Base-by-base conservation (phyloP, 768 basidiomycete genomes). In the Sarcodon aspratus region DNA sequence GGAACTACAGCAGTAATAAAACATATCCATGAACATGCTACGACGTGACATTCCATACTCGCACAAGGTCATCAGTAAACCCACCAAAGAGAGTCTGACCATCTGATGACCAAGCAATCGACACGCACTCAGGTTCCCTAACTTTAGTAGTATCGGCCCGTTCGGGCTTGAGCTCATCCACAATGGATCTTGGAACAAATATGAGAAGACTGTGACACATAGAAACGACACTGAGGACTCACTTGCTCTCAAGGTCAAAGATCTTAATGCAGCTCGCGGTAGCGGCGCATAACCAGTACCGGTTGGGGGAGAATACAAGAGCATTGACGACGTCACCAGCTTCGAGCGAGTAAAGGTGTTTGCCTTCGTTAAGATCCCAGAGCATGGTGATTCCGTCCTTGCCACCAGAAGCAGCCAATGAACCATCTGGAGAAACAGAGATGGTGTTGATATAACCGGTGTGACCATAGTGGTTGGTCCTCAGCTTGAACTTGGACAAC, bases 311-410 rank as follows among this genome's bases (percentile, higher is more conserved):
- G 80, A 99, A 99, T 66, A 98, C 96, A 57, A 99, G 87, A 52
- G 96, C 93, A 66, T 99, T 97, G 79, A 99, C 94, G 58, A 93
- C 74, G 66, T 99, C 91, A 52, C 94, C 94, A 44, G 96, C 96
- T 69, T 99, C 96, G 51, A 99, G 85, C 48, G 93, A 97, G 79
- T 99, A 99, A 62, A 99, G 83, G 78, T 98, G 96, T 75, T 97
- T 98, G 77, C 93, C 94, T 77, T 98, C 96, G 73, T 97, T 98
- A 61, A 99, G 74, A 67, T 99, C 96, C 96, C 96, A 99, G 55
- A 97, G 85, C 94, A 97, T 97, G 66, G 94, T 96, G 70, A 97
- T 95, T 53, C 94, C 94, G 68, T 99, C 96, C 73, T 98, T 98
- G 61, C 96, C 96, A 64, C 96, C 96, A 45, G 96, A 98, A 44